Conservation (phyloP, 345 rosid genomes). For the Salix dunnii region DNA sequence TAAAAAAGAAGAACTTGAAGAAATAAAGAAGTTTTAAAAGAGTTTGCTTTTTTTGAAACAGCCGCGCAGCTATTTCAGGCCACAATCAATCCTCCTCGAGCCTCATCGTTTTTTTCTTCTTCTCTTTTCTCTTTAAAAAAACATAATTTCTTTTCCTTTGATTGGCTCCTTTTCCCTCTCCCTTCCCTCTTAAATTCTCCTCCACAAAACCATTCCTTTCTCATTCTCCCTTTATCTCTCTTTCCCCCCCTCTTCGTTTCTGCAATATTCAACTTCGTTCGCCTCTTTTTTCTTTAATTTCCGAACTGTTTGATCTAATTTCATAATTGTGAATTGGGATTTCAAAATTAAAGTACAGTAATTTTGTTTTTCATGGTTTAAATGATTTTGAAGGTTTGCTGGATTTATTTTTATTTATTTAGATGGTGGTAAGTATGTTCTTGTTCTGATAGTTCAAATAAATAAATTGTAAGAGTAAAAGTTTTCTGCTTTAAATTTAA, state of each 20-base stretch:
- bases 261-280: not conserved
- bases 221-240: not conserved
- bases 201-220: conserved; percentile 3
- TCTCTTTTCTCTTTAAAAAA: not conserved
- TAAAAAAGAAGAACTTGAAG: too few species aligned
- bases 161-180: not conserved
- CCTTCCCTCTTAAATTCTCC: not conserved
- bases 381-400: not conserved
- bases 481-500: not conserved
- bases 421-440: not conserved
- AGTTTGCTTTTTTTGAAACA: conserved; percentile 1
- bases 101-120: not conserved
- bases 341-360: not conserved
- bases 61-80: conserved; percentile 21
- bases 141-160: not conserved
- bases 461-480: not conserved
- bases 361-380: not conserved
- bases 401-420: not conserved
- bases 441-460: not conserved
- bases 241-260: not conserved
- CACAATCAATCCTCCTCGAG: conserved; percentile 22
- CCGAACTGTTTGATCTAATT: not conserved
- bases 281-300: not conserved
- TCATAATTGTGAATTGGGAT: not conserved
- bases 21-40: not conserved